A percentile compares a stretch with the other conserved stretches of the same genome.
phyloP scores from a whole-genome alignment of 2,329 filamentous ascomycete species.

The Herpomyces periplanetae region DNA sequence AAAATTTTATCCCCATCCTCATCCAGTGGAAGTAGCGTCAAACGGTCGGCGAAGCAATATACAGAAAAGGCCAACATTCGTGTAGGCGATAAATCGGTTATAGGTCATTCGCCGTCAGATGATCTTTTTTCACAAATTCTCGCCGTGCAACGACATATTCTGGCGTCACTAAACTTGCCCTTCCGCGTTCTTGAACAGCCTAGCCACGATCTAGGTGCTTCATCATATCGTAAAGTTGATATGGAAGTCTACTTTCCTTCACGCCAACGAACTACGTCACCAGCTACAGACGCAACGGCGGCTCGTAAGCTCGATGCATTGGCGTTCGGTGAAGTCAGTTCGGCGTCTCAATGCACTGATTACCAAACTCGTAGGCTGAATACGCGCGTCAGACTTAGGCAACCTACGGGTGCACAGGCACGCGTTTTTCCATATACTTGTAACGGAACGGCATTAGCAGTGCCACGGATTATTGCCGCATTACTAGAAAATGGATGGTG shows the following conservation, averaged over 20 bases:
- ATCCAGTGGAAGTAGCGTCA: slow-evolving; percentile 4
- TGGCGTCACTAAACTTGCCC: slow-evolving; percentile 32
- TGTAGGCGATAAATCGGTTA: slow-evolving; percentile 4
- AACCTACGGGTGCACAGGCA: slow-evolving; percentile 6
- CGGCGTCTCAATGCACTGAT: slow-evolving; percentile 61
- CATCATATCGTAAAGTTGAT: slow-evolving; percentile 48
- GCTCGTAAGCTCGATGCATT: slow-evolving; percentile 14
- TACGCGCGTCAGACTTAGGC: slow-evolving; percentile 21
- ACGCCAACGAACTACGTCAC: too few relatives aligned
- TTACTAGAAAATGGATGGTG: slow-evolving; percentile 73
- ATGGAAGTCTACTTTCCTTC: slow-evolving; percentile 85
- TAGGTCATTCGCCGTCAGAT: slow-evolving; percentile 9
- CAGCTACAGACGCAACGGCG: too few relatives aligned
- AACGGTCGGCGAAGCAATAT: slow-evolving; percentile 1
- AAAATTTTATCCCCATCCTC: too few relatives aligned
- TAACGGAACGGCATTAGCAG: slow-evolving; percentile 71
- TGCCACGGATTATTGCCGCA: slow-evolving; percentile 56
- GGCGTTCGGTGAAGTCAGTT: slow-evolving; percentile 79
- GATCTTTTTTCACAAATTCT: slow-evolving; percentile 49
- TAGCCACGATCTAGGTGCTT: slow-evolving; percentile 47
- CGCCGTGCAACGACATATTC: slow-evolving; percentile 45
- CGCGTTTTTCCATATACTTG: slow-evolving; percentile 48
- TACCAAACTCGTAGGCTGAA: slow-evolving; percentile 56
- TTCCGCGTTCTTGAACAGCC: slow-evolving; percentile 85
- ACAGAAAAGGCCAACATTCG: slow-evolving; percentile 1